Conservation (phyloP, 495 filamentous ascomycete species). For the Xylaria intraflava region DNA sequence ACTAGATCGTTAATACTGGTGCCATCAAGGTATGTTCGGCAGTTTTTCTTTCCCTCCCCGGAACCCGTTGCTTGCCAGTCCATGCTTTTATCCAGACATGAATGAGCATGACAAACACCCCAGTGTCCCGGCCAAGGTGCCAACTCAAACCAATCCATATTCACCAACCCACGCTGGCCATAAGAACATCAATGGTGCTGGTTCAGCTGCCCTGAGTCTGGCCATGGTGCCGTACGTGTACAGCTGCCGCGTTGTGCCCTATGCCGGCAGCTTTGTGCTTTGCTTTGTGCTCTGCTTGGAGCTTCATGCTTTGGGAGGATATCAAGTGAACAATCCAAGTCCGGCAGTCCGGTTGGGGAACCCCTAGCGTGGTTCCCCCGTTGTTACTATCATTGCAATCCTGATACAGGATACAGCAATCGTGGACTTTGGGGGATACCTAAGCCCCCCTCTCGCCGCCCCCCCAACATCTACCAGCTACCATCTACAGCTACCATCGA, state of each 20-base stretch:
- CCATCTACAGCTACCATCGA: neutral
- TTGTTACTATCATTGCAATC: neutral
- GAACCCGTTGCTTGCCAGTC: neutral
- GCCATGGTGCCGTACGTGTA: neutral
- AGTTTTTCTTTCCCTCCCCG: neutral
- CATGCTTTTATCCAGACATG: neutral
- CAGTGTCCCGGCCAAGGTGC: neutral
- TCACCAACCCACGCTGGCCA: neutral
- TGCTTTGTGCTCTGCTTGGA: neutral
- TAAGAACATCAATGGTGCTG: neutral
- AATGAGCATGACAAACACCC: neutral
- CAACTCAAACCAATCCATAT: neutral
- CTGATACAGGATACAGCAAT: neutral
- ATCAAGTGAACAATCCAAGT: neutral
- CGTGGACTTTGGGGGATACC: neutral
- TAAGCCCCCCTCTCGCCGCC: neutral
- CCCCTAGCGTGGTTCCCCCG: neutral
- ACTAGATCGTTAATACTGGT: neutral
- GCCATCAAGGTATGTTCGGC: slow-evolving; percentile 7
- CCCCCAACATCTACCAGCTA: neutral
- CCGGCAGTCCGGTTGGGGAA: neutral
- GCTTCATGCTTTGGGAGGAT: neutral
- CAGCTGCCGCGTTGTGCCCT: neutral
- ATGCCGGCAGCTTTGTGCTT: neutral
- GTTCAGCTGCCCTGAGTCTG: neutral